phyloP scores from a whole-genome alignment of 305 asterid genomes.

The Fraxinus baroniana region DNA sequence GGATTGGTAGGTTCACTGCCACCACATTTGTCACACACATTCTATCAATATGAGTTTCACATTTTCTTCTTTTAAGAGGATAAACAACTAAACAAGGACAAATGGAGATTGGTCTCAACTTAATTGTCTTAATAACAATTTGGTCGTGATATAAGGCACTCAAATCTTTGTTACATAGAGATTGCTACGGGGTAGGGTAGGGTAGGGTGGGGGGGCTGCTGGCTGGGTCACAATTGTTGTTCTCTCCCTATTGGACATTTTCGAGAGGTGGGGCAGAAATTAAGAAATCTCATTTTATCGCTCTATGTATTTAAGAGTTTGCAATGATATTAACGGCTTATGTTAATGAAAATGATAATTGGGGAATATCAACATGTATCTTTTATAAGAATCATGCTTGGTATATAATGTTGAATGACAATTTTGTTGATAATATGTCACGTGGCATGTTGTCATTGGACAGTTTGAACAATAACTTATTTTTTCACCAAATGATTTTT shows the following conservation, averaged over 20 bases:
- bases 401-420: too few relatives aligned
- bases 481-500: too few relatives aligned
- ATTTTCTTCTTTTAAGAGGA: background rate
- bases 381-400: too few relatives aligned
- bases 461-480: too few relatives aligned
- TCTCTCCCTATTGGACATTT: background rate
- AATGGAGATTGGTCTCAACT: constrained; percentile 8
- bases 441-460: too few relatives aligned
- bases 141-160: background rate
- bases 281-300: background rate
- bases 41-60: too few relatives aligned
- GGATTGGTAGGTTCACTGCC: background rate
- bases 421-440: too few relatives aligned
- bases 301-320: background rate
- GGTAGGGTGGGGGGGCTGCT: too few relatives aligned
- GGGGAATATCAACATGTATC: background rate
- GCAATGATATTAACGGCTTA: background rate
- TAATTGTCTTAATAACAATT: background rate
- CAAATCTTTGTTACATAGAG: background rate
- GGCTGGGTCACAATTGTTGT: background rate
- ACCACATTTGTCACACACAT: too few relatives aligned
- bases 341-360: background rate
- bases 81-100: background rate
- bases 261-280: background rate
- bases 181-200: background rate